Conservation (phyloP, 352 stramenopile species). For the Pythium folliculosum region DNA sequence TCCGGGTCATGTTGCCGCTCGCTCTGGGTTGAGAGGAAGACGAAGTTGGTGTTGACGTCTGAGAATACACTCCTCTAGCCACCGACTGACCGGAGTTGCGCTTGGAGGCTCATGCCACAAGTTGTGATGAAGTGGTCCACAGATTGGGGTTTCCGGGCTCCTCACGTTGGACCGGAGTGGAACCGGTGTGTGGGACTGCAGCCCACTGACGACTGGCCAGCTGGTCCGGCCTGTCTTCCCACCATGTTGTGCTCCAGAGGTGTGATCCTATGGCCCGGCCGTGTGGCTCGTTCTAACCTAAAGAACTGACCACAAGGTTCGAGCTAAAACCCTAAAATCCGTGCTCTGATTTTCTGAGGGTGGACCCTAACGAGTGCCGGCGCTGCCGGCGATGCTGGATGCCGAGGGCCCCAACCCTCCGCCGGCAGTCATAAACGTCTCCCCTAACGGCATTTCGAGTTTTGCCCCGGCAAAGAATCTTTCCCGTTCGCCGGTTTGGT, state of each 20-base stretch:
- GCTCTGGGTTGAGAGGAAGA: neutral
- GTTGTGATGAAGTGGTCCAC: neutral
- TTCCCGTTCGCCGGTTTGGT: too few relatives aligned
- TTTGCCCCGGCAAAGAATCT: too few relatives aligned
- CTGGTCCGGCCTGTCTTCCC: neutral
- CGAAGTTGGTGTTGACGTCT: conserved; percentile 6
- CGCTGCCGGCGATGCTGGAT: too few relatives aligned
- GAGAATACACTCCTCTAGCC: conserved; percentile 11
- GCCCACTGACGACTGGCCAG: conserved; percentile 7
- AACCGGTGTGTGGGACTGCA: neutral
- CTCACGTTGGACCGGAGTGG: neutral
- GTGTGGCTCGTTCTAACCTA: neutral
- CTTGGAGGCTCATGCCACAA: neutral
- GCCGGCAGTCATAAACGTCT: too few relatives aligned
- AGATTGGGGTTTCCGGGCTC: neutral
- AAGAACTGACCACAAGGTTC: conserved; percentile 15
- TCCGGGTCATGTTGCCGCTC: conserved; percentile 14
- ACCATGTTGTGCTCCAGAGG: neutral
- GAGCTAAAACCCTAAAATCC: conserved; percentile 3
- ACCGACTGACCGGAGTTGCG: neutral
- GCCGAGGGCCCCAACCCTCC: too few relatives aligned
- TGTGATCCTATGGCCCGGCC: conserved; percentile 4
- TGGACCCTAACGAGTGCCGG: too few relatives aligned
- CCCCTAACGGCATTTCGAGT: too few relatives aligned
- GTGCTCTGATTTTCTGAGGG: neutral